Evolutionary conservation across 192 early-diverging fungal species (phyloP).

Genomic region (Kappamyces sp.): DNA sequence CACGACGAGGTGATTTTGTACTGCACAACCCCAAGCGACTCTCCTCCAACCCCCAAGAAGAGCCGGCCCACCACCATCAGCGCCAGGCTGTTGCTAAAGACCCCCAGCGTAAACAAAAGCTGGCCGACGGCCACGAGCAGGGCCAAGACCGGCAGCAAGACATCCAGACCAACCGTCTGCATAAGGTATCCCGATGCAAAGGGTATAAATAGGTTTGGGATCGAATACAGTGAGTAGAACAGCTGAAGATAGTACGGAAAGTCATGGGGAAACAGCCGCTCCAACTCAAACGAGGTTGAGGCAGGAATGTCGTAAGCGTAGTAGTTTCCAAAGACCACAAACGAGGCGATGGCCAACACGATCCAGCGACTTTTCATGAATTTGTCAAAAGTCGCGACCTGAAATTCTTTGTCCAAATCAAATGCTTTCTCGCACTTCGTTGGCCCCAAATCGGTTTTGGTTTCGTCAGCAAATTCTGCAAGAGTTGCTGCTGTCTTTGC

Average conservation of each 20-base stretch:
- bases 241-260: constrained; percentile 54
- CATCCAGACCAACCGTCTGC: constrained; percentile 43
- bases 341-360: constrained; percentile 17
- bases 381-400: no score
- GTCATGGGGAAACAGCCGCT: constrained; percentile 34
- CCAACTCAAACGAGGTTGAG: constrained; percentile 15
- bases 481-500: no score
- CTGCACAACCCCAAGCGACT: constrained; percentile 41
- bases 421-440: no score
- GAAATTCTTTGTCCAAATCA: no score
- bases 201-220: constrained; percentile 62
- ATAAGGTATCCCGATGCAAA: constrained; percentile 55
- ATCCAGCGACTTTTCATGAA: neutral
- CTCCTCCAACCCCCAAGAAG: constrained; percentile 50
- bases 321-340: constrained; percentile 15
- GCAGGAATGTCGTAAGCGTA: constrained; percentile 43
- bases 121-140: constrained; percentile 49
- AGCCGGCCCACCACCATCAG: constrained; percentile 41
- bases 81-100: constrained; percentile 34
- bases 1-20: constrained; percentile 46
- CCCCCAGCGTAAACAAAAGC: constrained; percentile 53
- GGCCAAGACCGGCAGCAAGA: constrained; percentile 48
- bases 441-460: no score
- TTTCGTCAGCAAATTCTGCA: no score
- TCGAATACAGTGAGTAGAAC: constrained; percentile 45